phyloP scores from a whole-genome alignment of 148 eudicot species.

The Spergularia bocconei region DNA sequence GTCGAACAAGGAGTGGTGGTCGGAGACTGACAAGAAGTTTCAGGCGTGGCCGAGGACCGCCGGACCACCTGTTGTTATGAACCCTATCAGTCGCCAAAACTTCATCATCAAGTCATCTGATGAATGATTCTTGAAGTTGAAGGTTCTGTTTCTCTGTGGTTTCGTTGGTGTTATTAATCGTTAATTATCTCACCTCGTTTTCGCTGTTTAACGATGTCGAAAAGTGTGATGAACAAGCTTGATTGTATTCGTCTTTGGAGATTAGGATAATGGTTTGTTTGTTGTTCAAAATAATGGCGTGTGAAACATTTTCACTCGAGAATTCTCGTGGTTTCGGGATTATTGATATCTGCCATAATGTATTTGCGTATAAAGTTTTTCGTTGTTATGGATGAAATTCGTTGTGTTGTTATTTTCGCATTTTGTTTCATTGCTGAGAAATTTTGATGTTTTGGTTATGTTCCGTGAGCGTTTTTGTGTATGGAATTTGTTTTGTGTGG shows the following conservation, averaged over 20 bases:
- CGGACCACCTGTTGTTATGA: constrained; percentile 49
- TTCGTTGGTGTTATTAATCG: not conserved
- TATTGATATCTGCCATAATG: not conserved
- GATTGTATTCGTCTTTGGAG: constrained; percentile 12
- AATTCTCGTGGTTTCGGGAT: not conserved
- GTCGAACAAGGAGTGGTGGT: constrained; percentile 37
- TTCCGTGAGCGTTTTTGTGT: not conserved
- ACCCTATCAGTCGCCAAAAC: constrained; percentile 49
- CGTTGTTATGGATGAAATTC: not conserved
- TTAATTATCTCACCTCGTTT: not conserved
- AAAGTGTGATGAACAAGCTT: not conserved
- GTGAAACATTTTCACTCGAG: constrained; percentile 3
- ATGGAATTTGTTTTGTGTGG: not conserved
- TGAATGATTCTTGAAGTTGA: constrained; percentile 21
- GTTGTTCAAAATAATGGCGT: constrained; percentile 6
- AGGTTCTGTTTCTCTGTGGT: constrained; percentile 21
- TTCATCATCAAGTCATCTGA: constrained; percentile 40
- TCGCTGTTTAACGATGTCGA: not conserved
- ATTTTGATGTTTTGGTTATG: not conserved
- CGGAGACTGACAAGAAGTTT: constrained; percentile 40
- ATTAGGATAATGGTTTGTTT: not conserved
- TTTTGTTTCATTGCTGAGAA: not conserved
- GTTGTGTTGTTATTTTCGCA: not conserved
- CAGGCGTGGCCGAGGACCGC: constrained; percentile 54
- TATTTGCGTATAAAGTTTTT: constrained; percentile 9